Base-by-base conservation (phyloP, 768 basidiomycete genomes). In the Trametopsis cervina region DNA sequence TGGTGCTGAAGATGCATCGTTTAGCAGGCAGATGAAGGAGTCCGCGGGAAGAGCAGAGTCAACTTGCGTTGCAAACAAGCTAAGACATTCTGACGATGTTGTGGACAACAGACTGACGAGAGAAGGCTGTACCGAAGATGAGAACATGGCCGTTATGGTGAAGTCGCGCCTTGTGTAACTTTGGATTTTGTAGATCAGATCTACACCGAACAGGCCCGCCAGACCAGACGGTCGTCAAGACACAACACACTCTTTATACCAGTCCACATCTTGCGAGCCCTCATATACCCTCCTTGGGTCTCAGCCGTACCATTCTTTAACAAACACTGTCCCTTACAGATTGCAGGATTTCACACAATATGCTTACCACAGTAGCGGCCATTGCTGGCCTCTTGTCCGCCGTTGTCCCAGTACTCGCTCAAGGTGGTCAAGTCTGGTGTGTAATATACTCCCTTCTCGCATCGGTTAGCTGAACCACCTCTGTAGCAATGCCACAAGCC, bases 21-120 rank as follows among this genome's bases (percentile, higher is more conserved):
- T 70, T 13, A 88, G 69, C 20, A 86, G 66, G 51, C 78, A 78
- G 38, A 83, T 66, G 56, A 80, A 77, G 1, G 86, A 87, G 60
- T 85, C 83, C 4, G 74, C 60, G 3, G 78, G 74, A 1, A 83
- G 62, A 26, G 69, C 63, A 4, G 57, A n/a, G 57, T 86, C 85
- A 10, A 61, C 63, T 13, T 69, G 64, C 4, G 62, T 50, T 1
- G 65, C 65, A 64, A 84, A 89, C 4, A 88, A 61, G 13, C 67
- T 61, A 29, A 88, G 68, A 39, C 83, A 80, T 38, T 81, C 72
- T 43, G 75, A 77, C 20, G 76, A 73, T 4, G 84, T 83, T 0
- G 87, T 85, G 18, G 87, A 88, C 62, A 89, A 86, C 17, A 89
- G 57, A 13, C 84, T 88, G n/a, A 89, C 65, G 18, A 76, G 60